These are phyloP conservation scores for Aspergillaceae sp. DNA, from an alignment of 2,329 filamentous ascomycete species.

Conservation along the genomic window DNA sequence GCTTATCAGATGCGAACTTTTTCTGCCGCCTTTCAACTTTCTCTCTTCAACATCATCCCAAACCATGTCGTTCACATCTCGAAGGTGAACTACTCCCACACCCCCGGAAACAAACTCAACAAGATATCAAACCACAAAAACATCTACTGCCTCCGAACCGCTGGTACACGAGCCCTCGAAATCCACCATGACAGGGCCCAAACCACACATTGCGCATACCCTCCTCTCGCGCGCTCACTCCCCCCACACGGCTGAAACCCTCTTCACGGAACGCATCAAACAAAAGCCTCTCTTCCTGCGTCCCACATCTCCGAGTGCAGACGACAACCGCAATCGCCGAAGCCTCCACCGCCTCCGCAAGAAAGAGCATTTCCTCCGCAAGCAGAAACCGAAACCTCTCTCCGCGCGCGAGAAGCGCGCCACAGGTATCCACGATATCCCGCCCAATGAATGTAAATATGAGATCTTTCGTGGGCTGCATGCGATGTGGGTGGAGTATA, in stretches of 20 bases:
- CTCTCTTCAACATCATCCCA: too few species aligned
- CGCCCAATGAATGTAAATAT: constrained; percentile 60
- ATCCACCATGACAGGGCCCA: constrained; percentile 4
- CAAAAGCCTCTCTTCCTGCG: constrained; percentile 72
- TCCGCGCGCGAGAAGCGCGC: constrained; percentile 69
- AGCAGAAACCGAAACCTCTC: constrained; percentile 57
- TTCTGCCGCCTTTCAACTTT: too few species aligned
- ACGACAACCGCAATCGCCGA: constrained; percentile 47
- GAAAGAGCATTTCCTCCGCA: constrained; percentile 38
- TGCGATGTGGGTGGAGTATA: constrained; percentile 73
- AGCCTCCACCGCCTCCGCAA: constrained; percentile 42
- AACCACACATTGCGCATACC: constrained; percentile 45
- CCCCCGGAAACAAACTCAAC: too few species aligned
- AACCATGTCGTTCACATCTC: too few species aligned
- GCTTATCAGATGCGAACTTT: too few species aligned
- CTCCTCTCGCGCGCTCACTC: constrained; percentile 74
- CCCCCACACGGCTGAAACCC: constrained; percentile 58
- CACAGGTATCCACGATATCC: constrained; percentile 66
- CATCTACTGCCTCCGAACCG: too few species aligned
- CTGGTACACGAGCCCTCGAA: too few species aligned
- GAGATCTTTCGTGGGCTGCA: constrained; percentile 69
- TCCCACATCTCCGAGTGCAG: constrained; percentile 59
- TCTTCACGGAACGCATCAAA: constrained; percentile 75
- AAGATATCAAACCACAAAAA: too few species aligned
- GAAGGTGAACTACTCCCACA: too few species aligned